phyloP scores from a whole-genome alignment of 73 alveolate genomes.

The Symbiodinium natans region DNA sequence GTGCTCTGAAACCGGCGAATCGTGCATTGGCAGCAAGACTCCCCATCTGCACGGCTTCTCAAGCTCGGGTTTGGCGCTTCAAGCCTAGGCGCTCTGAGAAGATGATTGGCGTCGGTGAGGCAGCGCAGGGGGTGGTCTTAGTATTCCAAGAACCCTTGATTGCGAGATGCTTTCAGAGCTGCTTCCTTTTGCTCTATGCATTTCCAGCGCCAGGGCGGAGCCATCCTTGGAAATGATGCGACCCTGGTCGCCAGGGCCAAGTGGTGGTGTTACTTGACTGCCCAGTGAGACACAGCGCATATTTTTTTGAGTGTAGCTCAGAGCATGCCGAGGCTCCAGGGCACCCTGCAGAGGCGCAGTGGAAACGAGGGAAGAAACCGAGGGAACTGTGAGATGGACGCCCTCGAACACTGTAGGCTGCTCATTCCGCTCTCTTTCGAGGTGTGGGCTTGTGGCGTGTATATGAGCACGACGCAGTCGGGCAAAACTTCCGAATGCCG shows the following conservation, averaged over 20 bases:
- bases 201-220: conserved; percentile 75
- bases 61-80: no score
- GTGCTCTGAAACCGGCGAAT: no score
- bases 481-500: conserved; percentile 93
- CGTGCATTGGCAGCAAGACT: no score
- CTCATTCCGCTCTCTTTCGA: no score
- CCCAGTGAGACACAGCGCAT: no score
- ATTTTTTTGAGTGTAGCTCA: no score
- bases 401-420: neutral
- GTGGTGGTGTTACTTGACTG: conserved; percentile 76
- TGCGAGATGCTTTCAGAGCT: neutral
- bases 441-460: conserved; percentile 93
- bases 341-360: conserved; percentile 18
- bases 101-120: conserved; percentile 93
- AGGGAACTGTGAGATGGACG: neutral
- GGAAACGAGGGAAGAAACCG: neutral
- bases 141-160: no score
- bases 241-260: conserved; percentile 87
- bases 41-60: no score
- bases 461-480: conserved; percentile 93
- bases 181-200: no score
- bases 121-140: neutral
- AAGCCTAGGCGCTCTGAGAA: conserved; percentile 81
- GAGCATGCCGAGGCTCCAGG: neutral
- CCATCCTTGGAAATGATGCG: conserved; percentile 87